Percentiles rank a stretch among this genome's conserved stretches.
Conservation (phyloP, 2,329 filamentous ascomycete species). For the Pseudophaeomoniella oleicola region DNA sequence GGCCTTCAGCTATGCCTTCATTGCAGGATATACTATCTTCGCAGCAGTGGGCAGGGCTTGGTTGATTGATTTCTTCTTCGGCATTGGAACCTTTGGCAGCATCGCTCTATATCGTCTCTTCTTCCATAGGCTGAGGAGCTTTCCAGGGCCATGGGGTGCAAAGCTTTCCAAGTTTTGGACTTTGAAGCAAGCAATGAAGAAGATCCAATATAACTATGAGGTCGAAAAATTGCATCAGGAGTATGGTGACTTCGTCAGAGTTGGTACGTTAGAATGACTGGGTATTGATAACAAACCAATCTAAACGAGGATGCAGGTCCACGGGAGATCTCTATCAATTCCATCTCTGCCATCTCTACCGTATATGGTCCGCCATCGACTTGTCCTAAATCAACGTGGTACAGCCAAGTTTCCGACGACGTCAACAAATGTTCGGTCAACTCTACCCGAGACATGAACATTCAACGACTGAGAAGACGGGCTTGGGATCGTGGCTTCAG, state of each 20-base stretch:
- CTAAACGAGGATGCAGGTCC: conserved; percentile 5
- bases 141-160: conserved; percentile 9
- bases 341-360: conserved; percentile 7
- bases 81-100: not conserved
- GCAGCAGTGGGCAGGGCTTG: not conserved
- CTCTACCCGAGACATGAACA: conserved; percentile 6
- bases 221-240: conserved; percentile 14
- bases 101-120: conserved; percentile 3
- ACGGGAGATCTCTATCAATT: conserved; percentile 10
- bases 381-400: conserved; percentile 10
- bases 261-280: conserved; percentile 10
- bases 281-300: not conserved
- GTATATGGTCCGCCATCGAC: conserved; percentile 7
- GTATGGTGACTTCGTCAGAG: conserved; percentile 21
- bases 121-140: conserved; percentile 9
- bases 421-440: conserved; percentile 4
- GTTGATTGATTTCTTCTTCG: not conserved
- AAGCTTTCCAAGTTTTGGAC: conserved; percentile 15
- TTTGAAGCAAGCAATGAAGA: conserved; percentile 13
- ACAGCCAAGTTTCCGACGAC: conserved; percentile 8
- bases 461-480: conserved; percentile 5
- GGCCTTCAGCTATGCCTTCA: too few relatives aligned
- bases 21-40: too few relatives aligned
- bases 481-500: conserved; percentile 7
- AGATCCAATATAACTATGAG: conserved; percentile 16